Percentiles rank a stretch among this genome's conserved stretches.
phyloP scores from a whole-genome alignment of 331 rosid species.

The Acacia concinna region DNA sequence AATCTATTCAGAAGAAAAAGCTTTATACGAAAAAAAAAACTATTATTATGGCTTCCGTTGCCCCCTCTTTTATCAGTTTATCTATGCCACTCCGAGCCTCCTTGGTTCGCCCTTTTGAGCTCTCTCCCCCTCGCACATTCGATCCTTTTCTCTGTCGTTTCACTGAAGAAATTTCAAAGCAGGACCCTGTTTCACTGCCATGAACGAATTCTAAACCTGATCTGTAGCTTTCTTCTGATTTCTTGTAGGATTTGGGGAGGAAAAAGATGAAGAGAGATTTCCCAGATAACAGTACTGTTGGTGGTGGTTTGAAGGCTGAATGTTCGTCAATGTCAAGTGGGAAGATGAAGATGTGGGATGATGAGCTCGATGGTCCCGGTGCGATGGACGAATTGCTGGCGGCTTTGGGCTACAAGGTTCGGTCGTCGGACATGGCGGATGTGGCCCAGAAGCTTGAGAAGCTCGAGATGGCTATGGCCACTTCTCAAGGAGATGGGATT shows the following conservation, averaged over 20 bases:
- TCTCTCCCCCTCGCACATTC: neutral
- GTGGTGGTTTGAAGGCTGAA: neutral
- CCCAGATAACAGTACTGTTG: neutral
- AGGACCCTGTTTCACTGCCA: slow-evolving; percentile 19
- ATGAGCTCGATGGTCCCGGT: slow-evolving; percentile 23
- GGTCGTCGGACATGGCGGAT: slow-evolving; percentile 59
- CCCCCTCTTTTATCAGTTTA: slow-evolving; percentile 47
- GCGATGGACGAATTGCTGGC: slow-evolving; percentile 59
- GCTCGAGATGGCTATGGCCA: slow-evolving; percentile 56
- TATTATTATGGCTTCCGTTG: slow-evolving; percentile 9
- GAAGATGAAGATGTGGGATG: slow-evolving; percentile 44
- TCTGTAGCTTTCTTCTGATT: neutral
- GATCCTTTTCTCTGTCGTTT: neutral
- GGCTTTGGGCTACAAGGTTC: slow-evolving; percentile 64
- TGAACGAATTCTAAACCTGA: neutral
- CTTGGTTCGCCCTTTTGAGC: slow-evolving; percentile 24
- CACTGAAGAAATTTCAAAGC: neutral
- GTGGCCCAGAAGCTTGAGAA: slow-evolving; percentile 67
- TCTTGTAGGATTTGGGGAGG: neutral
- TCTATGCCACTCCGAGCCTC: slow-evolving; percentile 30
- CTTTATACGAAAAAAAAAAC: neutral
- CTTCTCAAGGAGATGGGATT: slow-evolving; percentile 48
- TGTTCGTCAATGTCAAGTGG: slow-evolving; percentile 24
- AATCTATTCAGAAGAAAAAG: neutral
- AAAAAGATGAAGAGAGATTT: slow-evolving; percentile 42